These are phyloP conservation scores for Fistulifera pelliculosa DNA, from an alignment of 108 stramenopile species.

Conservation along the genomic window DNA sequence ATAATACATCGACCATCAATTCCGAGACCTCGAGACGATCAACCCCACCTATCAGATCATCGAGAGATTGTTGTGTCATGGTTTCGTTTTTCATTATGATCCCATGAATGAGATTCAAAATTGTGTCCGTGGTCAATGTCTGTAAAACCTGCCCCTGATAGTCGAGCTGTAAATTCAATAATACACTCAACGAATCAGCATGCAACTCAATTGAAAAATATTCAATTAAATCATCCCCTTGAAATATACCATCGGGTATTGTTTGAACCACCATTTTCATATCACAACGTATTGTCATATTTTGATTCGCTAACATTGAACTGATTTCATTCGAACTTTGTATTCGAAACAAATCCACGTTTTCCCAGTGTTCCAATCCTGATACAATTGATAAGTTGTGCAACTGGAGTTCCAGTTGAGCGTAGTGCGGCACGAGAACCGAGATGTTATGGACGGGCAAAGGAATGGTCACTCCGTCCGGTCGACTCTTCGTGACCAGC, in stretches of 20 bases:
- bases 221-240: conserved; percentile 8
- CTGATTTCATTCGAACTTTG: neutral
- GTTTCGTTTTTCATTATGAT: neutral
- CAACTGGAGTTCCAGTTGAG: conserved; percentile 14
- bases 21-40: conserved; percentile 1
- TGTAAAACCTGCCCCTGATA: neutral
- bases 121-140: conserved; percentile 1
- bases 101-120: conserved; percentile 6
- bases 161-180: neutral
- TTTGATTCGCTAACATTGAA: neutral
- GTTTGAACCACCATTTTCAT: neutral
- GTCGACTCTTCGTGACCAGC: conserved; percentile 11
- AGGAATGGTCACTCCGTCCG: conserved; percentile 15
- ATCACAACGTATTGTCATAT: neutral
- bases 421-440: conserved; percentile 29
- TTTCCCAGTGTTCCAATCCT: conserved; percentile 47
- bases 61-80: neutral
- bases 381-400: conserved; percentile 18
- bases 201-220: conserved; percentile 4
- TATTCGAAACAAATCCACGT: conserved; percentile 32
- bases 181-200: neutral
- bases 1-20: neutral
- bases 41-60: conserved; percentile 4
- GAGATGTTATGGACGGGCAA: conserved; percentile 29
- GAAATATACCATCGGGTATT: conserved; percentile 8